Percentiles rank a stretch among this genome's conserved stretches.
Conservation (phyloP, 371 early-diverging fungal genomes). For the Syncephalastrum monosporum region DNA sequence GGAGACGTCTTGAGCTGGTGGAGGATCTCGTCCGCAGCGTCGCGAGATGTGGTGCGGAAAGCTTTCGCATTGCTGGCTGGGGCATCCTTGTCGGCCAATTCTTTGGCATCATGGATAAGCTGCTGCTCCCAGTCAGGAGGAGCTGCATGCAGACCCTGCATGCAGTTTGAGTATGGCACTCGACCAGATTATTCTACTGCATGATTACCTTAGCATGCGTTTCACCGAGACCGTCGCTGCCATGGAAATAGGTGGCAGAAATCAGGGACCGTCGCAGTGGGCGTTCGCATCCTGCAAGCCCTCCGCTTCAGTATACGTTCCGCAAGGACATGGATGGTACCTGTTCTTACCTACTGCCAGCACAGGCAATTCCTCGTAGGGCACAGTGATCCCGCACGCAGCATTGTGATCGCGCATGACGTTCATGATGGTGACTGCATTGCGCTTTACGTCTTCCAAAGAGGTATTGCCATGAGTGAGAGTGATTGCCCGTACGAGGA, state of each 20-base stretch:
- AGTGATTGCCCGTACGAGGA: constrained; percentile 50
- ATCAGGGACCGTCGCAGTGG: constrained; percentile 34
- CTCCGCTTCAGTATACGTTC: not conserved
- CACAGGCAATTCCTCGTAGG: constrained; percentile 34
- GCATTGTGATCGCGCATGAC: constrained; percentile 35
- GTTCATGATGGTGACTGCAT: constrained; percentile 30
- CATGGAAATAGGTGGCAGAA: constrained; percentile 50
- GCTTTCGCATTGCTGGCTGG: constrained; percentile 6
- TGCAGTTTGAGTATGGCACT: not conserved
- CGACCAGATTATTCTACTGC: not conserved
- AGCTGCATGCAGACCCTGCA: constrained; percentile 32
- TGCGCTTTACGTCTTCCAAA: constrained; percentile 22
- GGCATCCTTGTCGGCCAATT: constrained; percentile 11
- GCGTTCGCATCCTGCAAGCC: constrained; percentile 29
- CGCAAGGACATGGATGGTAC: not conserved
- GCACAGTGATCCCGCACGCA: constrained; percentile 15
- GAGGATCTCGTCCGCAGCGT: constrained; percentile 50
- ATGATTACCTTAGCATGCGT: constrained; percentile 31
- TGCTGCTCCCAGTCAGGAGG: constrained; percentile 41
- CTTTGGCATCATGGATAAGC: constrained; percentile 19
- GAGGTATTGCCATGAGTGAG: constrained; percentile 53
- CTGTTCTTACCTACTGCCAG: constrained; percentile 43
- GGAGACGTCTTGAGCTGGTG: constrained; percentile 39
- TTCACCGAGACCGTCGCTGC: constrained; percentile 49
- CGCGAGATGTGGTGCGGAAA: constrained; percentile 32